Evolutionary conservation across 345 rosid genomes (phyloP).

Genomic region (Eucalyptus curtisii): DNA sequence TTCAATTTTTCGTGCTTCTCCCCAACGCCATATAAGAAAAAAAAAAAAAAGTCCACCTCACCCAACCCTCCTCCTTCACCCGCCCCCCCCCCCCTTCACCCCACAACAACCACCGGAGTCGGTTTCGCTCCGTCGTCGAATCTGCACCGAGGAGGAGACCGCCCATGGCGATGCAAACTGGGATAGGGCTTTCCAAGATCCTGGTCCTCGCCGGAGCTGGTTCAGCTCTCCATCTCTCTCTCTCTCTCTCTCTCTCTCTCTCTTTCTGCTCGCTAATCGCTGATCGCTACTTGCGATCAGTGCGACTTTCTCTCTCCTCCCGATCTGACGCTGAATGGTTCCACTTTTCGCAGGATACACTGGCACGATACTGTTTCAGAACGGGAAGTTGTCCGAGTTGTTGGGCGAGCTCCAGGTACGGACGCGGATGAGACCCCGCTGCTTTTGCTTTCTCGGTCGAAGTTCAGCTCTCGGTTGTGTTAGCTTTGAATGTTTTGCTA

Average conservation of each 20-base stretch:
- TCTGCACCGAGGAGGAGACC: neutral
- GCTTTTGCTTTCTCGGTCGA: neutral
- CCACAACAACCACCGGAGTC: neutral
- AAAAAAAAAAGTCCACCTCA: neutral
- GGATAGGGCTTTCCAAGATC: conserved; percentile 61
- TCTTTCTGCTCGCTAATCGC: neutral
- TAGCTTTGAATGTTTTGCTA: neutral
- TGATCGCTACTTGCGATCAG: neutral
- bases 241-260: neutral
- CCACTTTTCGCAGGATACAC: conserved; percentile 46
- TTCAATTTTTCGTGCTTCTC: neutral
- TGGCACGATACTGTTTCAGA: conserved; percentile 56
- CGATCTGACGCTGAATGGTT: neutral
- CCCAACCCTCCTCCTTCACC: neutral
- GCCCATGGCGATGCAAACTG: conserved; percentile 75
- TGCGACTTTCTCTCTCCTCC: neutral
- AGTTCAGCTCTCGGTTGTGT: neutral
- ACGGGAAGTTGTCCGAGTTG: conserved; percentile 75
- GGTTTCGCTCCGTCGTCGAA: neutral
- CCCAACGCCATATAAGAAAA: neutral
- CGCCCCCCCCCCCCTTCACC: neutral
- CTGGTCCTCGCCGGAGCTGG: conserved; percentile 82
- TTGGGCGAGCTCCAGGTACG: conserved; percentile 74
- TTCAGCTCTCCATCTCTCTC: neutral
- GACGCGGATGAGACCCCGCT: neutral